These are phyloP conservation scores for Ceratocystis harringtonii DNA, from an alignment of 2,329 filamentous ascomycete species.

Conservation along the genomic window DNA sequence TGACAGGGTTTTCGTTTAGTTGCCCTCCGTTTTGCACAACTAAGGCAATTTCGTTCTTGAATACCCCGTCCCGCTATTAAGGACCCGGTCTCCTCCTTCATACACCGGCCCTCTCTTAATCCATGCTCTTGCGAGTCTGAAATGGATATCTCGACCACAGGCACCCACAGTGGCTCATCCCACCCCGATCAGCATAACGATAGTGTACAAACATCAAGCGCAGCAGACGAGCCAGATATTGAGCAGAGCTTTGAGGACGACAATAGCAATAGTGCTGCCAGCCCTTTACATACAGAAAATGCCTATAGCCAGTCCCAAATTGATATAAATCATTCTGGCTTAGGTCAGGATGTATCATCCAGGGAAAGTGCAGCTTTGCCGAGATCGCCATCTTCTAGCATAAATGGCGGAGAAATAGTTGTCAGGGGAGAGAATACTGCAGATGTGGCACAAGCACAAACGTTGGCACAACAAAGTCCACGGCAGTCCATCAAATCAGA, in stretches of 20 bases:
- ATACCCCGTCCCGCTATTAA: no score
- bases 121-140: neutral
- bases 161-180: neutral
- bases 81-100: no score
- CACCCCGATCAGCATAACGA: neutral
- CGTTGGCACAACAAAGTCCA: conserved; percentile 43
- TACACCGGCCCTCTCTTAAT: neutral
- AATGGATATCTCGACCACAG: neutral
- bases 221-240: neutral
- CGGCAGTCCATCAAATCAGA: conserved; percentile 54
- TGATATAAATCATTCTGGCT: neutral
- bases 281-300: conserved; percentile 20
- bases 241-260: neutral
- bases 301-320: conserved; percentile 22
- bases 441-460: conserved; percentile 22
- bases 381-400: neutral
- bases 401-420: neutral
- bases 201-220: neutral
- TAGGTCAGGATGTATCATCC: neutral
- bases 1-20: no score
- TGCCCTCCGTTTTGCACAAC: no score
- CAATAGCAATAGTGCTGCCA: neutral
- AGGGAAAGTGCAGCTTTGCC: neutral
- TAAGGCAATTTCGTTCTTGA: no score
- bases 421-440: neutral